Evolutionary conservation across 2,329 filamentous ascomycete genomes (phyloP), one percentile per base, ranked within the genome.

Genomic region (Zasmidium citrigriseum): DNA sequence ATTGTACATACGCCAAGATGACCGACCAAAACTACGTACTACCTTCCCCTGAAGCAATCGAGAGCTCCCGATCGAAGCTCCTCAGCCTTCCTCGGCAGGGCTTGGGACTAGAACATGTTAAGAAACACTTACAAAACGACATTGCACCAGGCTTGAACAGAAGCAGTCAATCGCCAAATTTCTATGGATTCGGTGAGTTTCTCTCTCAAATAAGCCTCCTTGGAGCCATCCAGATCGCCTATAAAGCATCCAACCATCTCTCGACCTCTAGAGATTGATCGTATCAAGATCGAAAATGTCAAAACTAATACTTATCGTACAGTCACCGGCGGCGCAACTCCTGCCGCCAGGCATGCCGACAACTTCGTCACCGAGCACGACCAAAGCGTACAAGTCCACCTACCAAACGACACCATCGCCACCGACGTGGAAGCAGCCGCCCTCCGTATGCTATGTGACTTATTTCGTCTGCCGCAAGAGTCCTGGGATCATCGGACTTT

Each of bases 311-410:
- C n/a, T n/a, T 96, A 91, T 73, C 93, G 91, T 59, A 96, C 97
- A 72, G 89, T 97, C 4, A 96, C 88, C 0, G 93, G 93, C 46
- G 89, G 91, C 14, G 80, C 83, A 7, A 89, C 93, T 0, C 90
- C 91, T 4, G 86, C 91, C 22, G 92, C 92, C 27, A 83, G 89
- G 65, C 84, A 90, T 54, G 93, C 91, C 1, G 93, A 97, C 72
- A 89, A 91, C 63, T 76, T 96, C n/a, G 91, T 93, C 60, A 87
- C 87, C 4, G 83, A 85, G 9, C 83, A 88, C 60, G 93, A 97
- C 71, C 91, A 96, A 72, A 96, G 93, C 73, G 87, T 92, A 3
- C 83, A 88, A 58, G 90, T 96, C 0, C 92, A 97, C 72, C 79
- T 96, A 1, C 88, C 91, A 0, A 78, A 80, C 20, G 89, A 96